Conservation (phyloP, 2,329 filamentous ascomycete genomes). For the Alternaria panax region DNA sequence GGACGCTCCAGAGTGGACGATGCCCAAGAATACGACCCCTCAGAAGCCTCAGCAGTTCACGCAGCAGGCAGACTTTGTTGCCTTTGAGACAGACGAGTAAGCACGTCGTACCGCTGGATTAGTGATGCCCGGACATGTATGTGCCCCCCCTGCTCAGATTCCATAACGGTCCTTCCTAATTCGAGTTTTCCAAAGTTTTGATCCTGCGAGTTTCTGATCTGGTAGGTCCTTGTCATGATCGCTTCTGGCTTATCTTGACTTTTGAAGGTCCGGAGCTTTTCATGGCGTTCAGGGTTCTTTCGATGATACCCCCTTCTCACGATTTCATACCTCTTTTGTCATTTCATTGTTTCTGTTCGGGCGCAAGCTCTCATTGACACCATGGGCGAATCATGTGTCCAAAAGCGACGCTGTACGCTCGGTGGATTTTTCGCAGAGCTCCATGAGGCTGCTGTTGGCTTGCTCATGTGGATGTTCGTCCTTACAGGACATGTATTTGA, state of each 20-base stretch:
- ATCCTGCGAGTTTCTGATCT: conserved; percentile 10
- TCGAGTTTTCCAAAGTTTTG: conserved; percentile 17
- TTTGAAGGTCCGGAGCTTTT: conserved; percentile 13
- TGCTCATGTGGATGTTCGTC: conserved; percentile 14
- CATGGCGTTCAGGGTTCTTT: conserved; percentile 28
- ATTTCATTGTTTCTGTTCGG: conserved; percentile 6
- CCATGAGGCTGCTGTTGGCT: conserved; percentile 5
- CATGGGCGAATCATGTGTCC: not conserved
- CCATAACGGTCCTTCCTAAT: conserved; percentile 22
- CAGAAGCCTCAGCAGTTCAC: conserved; percentile 32
- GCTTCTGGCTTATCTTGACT: conserved; percentile 18
- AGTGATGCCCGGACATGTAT: conserved; percentile 19
- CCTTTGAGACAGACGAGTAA: conserved; percentile 32
- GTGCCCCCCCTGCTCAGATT: conserved; percentile 19
- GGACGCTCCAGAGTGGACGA: conserved; percentile 4
- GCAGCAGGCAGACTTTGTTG: conserved; percentile 43
- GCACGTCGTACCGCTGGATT: not conserved
- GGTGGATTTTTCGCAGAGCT: not conserved
- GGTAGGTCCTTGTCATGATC: conserved; percentile 29
- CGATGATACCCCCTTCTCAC: conserved; percentile 37
- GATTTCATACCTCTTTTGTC: conserved; percentile 19
- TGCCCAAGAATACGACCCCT: not conserved
- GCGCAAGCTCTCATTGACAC: not conserved
- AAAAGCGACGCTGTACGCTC: not conserved
- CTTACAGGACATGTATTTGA: conserved; percentile 5